Evolutionary conservation across 2,329 filamentous ascomycete species (phyloP), one percentile per base, ranked within the genome.

Genomic region (Fusarium sp.): DNA sequence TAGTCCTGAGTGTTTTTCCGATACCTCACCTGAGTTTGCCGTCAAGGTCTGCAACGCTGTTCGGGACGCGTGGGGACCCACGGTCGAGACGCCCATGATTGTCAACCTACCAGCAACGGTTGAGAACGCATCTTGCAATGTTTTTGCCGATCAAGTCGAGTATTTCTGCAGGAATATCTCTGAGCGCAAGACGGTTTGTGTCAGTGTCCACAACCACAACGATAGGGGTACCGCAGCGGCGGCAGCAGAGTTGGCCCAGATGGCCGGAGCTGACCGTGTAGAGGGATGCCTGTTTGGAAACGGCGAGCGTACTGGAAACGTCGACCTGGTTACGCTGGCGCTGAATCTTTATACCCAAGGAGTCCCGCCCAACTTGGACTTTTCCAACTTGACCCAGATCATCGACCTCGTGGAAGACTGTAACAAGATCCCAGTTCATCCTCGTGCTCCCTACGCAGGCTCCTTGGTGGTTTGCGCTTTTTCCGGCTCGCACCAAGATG

Each of bases 71-170:
- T 99, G 96, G 96, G 95, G 88, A 71, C 96, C 96, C 1, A 91
- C 90, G 0, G 90, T 87, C 42, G 90, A 94, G 82, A 92, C 91
- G 77, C 94, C 92, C 56, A 94, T 99, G 82, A 97, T 99, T 81
- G 96, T 99, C 88, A 98, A 98, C 85, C 88, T 99, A 60, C 96
- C 96, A 1, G 96, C 96, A 2, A 99, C 96, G 0, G 96, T 98
- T 38, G 96, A 99, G 85, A 92, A 98, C 91, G 85, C 94, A 1
- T 98, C 96, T 1, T 95, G 95, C 36, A 99, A 99, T 81, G 90
- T 98, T 56, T 99, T 96, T 81, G 96, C 96, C 58, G 96, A 99
- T 80, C 93, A 97, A 85, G 94, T 99, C 71, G 96, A 99, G 82
- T 97, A 94, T 85, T 99, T 99, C 84, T 97, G 94, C 86, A 90